These are phyloP conservation scores for Gracilaria gracilis DNA, from an alignment of 23 red algal species.

Conservation along the genomic window DNA sequence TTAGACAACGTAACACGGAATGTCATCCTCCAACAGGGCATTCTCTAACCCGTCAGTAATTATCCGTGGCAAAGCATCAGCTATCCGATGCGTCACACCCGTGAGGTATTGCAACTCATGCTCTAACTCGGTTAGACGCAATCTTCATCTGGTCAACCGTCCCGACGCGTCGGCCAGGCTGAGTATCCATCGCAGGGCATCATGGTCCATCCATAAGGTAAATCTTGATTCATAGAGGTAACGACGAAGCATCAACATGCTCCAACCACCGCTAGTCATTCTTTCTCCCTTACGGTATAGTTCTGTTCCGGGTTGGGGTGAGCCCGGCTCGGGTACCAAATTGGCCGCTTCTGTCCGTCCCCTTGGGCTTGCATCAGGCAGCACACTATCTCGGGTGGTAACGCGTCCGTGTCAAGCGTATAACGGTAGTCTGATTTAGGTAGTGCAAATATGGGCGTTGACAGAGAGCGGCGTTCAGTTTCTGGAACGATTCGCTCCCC, in stretches of 20 bases:
- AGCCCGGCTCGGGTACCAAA: constrained; percentile 10
- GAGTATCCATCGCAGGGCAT: constrained; percentile 26
- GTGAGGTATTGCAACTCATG: neutral
- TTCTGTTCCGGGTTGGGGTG: neutral
- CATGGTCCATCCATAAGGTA: neutral
- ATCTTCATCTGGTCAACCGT: neutral
- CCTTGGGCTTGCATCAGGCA: constrained; percentile 16
- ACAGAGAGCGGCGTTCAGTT: constrained; percentile 2
- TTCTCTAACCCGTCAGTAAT: neutral
- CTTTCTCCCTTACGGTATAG: neutral
- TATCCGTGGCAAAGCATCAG: neutral
- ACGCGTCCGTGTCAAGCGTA: constrained; percentile 28
- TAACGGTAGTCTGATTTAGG: neutral
- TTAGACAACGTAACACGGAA: neutral
- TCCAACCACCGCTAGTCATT: too few relatives aligned
- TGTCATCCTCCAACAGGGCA: neutral
- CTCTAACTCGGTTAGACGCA: constrained; percentile 3
- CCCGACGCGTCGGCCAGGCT: neutral
- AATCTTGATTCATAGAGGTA: neutral
- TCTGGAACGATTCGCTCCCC: constrained; percentile 1
- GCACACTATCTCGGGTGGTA: neutral
- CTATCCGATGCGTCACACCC: neutral
- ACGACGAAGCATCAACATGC: too few relatives aligned
- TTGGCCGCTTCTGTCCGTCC: neutral
- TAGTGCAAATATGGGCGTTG: constrained; percentile 11